Percentiles rank a stretch among this genome's conserved stretches.
phyloP scores from a whole-genome alignment of 2,329 filamentous ascomycete genomes.

The Exserohilum rostratum region DNA sequence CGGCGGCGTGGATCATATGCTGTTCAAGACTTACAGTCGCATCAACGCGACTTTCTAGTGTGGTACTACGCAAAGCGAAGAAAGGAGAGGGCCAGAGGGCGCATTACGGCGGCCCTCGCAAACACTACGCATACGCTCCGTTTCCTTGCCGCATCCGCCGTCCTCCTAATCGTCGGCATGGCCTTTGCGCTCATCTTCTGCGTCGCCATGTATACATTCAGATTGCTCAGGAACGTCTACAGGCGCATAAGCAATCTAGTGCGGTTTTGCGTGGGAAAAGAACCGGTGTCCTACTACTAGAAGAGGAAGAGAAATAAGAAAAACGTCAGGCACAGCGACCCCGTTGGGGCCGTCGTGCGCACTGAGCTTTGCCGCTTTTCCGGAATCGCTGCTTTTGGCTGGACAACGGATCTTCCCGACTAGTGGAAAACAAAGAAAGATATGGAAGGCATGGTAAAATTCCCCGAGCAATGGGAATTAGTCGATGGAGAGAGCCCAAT shows the following conservation, averaged over 20 bases:
- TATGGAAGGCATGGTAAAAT: neutral
- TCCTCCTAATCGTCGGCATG: neutral
- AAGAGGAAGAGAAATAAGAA: neutral
- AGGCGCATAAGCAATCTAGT: neutral
- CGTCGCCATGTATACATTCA: neutral
- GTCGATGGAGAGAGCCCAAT: neutral
- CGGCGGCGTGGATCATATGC: neutral
- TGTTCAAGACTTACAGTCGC: neutral
- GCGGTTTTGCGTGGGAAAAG: neutral
- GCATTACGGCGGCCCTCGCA: neutral
- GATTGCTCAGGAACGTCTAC: neutral
- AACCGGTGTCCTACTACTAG: neutral
- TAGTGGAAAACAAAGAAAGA: neutral
- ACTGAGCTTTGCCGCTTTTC: neutral
- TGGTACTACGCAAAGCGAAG: slow-evolving; percentile 6
- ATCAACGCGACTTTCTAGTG: slow-evolving; percentile 1
- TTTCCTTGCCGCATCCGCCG: neutral
- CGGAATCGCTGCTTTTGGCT: neutral
- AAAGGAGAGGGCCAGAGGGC: slow-evolving; percentile 1
- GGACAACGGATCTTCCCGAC: neutral
- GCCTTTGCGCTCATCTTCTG: neutral
- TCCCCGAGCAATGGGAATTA: neutral
- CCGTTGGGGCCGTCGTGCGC: neutral
- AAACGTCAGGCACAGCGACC: neutral
- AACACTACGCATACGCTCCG: slow-evolving; percentile 1